A percentile compares a stretch with the other conserved stretches of the same genome.
phyloP scores from a whole-genome alignment of 1,284 basidiomycete genomes.

The Xerocomus amazonicus region DNA sequence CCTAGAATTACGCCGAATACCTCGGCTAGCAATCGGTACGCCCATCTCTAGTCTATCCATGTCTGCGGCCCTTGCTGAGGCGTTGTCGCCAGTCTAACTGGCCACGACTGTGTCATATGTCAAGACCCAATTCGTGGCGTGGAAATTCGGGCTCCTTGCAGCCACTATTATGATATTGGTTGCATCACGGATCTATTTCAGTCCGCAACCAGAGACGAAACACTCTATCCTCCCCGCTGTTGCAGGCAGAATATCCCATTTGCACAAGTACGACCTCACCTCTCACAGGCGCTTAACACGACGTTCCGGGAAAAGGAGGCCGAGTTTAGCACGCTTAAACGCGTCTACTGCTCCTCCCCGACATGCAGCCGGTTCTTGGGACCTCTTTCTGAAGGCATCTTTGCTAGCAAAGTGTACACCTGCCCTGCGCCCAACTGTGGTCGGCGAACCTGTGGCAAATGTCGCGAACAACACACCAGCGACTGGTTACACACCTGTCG shows the following conservation, averaged over 20 bases:
- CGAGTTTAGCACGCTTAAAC: slow-evolving; percentile 38
- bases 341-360: slow-evolving; percentile 43
- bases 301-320: slow-evolving; percentile 31
- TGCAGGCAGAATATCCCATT: slow-evolving; percentile 37
- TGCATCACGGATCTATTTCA: slow-evolving; percentile 40
- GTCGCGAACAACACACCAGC: background rate
- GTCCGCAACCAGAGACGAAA: slow-evolving; percentile 38
- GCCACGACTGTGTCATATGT: slow-evolving; percentile 39
- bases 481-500: background rate
- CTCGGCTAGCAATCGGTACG: slow-evolving; percentile 8
- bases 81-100: slow-evolving; percentile 22
- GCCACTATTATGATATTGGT: slow-evolving; percentile 38
- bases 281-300: slow-evolving; percentile 24
- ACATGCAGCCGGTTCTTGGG: slow-evolving; percentile 44
- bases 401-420: background rate
- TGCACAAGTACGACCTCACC: slow-evolving; percentile 24
- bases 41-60: background rate
- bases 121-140: slow-evolving; percentile 31
- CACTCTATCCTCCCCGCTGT: slow-evolving; percentile 45
- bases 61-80: background rate
- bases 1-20: background rate
- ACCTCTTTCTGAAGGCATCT: slow-evolving; percentile 21
- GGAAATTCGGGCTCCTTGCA: slow-evolving; percentile 37
- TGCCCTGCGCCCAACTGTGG: background rate
- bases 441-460: background rate